Evolutionary conservation across 352 stramenopile species (phyloP).

Genomic region (Globisporangium cylindrosporum): DNA sequence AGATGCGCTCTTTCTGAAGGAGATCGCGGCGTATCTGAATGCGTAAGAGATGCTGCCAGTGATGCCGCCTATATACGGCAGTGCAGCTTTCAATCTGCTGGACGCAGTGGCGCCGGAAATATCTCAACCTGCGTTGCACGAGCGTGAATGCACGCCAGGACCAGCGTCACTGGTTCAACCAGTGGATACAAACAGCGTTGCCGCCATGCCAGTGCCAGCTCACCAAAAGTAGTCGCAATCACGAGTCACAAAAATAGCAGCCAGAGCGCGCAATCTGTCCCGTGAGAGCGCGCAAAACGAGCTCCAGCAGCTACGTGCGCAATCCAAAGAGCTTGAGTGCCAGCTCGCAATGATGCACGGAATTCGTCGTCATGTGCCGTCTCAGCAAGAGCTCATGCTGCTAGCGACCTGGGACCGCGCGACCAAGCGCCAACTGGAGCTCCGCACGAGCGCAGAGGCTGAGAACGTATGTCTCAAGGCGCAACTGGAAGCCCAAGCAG

Average conservation of each 20-base stretch:
- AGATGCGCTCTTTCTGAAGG: constrained; percentile 2
- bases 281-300: constrained; percentile 26
- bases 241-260: background rate
- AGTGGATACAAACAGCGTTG: background rate
- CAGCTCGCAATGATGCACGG: constrained; percentile 9
- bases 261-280: constrained; percentile 11
- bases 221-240: background rate
- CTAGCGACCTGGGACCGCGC: constrained; percentile 3
- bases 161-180: background rate
- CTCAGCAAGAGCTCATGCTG: constrained; percentile 2
- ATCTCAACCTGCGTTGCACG: background rate
- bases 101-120: background rate
- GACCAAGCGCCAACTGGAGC: background rate
- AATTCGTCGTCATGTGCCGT: background rate
- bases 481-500: background rate
- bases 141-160: background rate
- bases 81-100: background rate
- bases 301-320: constrained; percentile 19
- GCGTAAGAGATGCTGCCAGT: background rate
- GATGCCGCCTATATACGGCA: too few relatives aligned
- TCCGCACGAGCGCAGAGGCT: background rate
- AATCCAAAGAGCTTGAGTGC: constrained; percentile 9
- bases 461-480: constrained; percentile 11
- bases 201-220: too few relatives aligned
- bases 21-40: constrained; percentile 6